Evolutionary conservation across 192 early-diverging fungal species (phyloP), one percentile per base, ranked within the genome.

Genomic region (Spizellomyces punctatus): DNA sequence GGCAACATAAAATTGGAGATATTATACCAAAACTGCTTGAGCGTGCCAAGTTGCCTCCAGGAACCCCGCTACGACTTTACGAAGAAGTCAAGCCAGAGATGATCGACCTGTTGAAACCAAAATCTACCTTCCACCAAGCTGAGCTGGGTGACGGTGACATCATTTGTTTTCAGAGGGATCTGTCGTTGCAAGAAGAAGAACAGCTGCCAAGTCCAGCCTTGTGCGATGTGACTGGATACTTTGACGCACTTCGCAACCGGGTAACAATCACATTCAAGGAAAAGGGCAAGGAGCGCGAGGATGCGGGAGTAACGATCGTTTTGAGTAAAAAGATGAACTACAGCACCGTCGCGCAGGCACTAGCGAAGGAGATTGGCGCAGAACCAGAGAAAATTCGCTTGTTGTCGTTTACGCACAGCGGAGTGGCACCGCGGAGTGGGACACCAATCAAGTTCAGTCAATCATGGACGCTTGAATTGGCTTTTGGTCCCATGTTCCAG

Each of bases 81-180:
- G 94, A 92, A 78, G 97, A 99, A 80, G 89, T 99, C 67, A 96
- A 97, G 82, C 94, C 97, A 0, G 85, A 82, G 8, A 90, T 96
- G 91, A 91, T 99, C 58, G 95, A 98, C 52, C 21, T 71, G 10
- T 87, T 93, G 80, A 89, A 93, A 63, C 45, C 71, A 10, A 78
- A 82, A 43, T 43, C 65, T 43, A 91, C 91, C 2, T 96, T 95
- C 77, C 56, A 58, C 4, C 59, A 78, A 42, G 89, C 91, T 12
- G 97, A 99, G 75, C 88, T 99, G 57, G 90, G 93, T 75, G 91
- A 91, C 63, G 97, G 97, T 43, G 97, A 99, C 74, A 98, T 99
- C 63, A 86, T 99, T 63, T 90, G 86, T 69, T 89, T 91, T 77
- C 94, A 96, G 78, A 78, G 77, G 19, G 79, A 61, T 6, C 17